Base-by-base conservation (phyloP, 139 green algal species). In the Penium margaritaceum region DNA sequence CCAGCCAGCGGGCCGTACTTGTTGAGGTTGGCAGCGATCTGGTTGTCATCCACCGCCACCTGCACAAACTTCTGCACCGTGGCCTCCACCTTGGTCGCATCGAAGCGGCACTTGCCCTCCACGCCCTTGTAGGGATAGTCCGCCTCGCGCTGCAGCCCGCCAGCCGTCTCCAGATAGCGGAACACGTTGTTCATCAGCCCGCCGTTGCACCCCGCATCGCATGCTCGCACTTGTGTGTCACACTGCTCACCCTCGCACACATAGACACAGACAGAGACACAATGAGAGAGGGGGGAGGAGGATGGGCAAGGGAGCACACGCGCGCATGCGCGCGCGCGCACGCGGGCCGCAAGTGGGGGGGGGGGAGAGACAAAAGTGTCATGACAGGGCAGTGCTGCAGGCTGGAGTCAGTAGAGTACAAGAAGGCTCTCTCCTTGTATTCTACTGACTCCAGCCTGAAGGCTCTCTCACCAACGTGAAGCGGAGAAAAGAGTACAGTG, bases 21-120 rank as follows among this genome's bases (percentile, higher is more conserved):
- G 6, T 83, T 86, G 1, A 93, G 51, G 37, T 79, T 78, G 5
- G 85, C 84, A 38, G 89, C 82, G 38, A 79, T 85, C 30, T 90
- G 81, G 77, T 21, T 85, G 78, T 78, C 71, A 77, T 92, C 80
- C 4, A 57, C 24, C 1, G 83, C 75, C 30, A 90, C 72, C 30
- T 68, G 70, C 0, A 63, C 36, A 53, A 83, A 91, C 67, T 85
- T 86, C 15, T 81, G 39, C 0, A 73, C 15, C 2, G 78, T 78
- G 24, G 58, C 65, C 1, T 75, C 76, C 15, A 84, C 41, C 57
- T 70, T 77, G 5, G 51, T 36, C 0, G 82, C 44, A 9, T 76
- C 57, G 15, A 84, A 72, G 9, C 64, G 27, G 37, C 67, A 80
- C 12, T 30, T 79, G 17, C 68, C 61, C 6, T 75, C 39, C 17